Conservation (phyloP, 1,139 yeast species). For the Kazachstania sp. region DNA sequence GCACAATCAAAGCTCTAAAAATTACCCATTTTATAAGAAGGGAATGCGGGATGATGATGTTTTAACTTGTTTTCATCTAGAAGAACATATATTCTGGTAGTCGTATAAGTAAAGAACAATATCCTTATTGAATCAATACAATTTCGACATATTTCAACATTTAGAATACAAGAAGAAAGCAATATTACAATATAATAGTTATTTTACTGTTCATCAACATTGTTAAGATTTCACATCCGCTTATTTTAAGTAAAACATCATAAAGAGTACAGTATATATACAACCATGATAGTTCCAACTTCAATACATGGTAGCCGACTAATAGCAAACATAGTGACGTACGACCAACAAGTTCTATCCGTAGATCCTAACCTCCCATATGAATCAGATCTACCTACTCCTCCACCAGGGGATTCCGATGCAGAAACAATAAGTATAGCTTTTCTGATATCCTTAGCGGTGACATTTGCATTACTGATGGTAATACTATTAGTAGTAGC, state of each 20-base stretch:
- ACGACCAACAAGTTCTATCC: neutral
- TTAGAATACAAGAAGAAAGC: too few relatives aligned
- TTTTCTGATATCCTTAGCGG: constrained; percentile 35
- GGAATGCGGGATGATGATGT: neutral
- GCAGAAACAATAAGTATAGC: constrained; percentile 33
- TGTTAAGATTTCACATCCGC: too few relatives aligned
- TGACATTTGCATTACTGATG: constrained; percentile 35
- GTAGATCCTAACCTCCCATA: neutral
- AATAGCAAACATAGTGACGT: neutral
- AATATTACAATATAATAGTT: too few relatives aligned
- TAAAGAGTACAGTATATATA: too few relatives aligned
- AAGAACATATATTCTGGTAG: too few relatives aligned
- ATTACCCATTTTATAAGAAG: neutral
- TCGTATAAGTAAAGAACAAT: too few relatives aligned
- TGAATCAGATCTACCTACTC: constrained; percentile 2
- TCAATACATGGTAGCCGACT: neutral
- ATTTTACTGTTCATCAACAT: too few relatives aligned
- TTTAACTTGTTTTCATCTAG: too few relatives aligned
- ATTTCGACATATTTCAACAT: too few relatives aligned
- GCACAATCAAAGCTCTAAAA: neutral
- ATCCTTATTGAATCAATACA: too few relatives aligned
- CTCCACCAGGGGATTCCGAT: constrained; percentile 28
- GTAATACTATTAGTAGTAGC: constrained; percentile 32
- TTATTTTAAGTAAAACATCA: too few relatives aligned
- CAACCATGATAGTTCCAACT: neutral